phyloP scores from a whole-genome alignment of 2,329 filamentous ascomycete species.

The Colletotrichum chlorophyti region DNA sequence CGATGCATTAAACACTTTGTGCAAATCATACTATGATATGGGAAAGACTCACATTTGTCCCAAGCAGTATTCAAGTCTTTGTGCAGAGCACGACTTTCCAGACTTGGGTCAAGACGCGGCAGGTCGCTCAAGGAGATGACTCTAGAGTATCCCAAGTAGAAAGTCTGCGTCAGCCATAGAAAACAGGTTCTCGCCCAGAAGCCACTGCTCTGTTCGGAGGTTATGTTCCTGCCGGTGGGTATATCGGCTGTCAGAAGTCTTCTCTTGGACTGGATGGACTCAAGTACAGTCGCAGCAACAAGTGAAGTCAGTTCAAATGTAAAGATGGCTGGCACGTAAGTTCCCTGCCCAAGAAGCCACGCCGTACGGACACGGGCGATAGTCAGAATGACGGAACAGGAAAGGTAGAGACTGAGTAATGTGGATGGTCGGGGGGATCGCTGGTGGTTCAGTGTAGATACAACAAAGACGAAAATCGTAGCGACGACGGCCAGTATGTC shows the following conservation, averaged over 20 bases:
- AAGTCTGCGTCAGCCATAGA: conserved; percentile 8
- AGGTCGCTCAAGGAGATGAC: conserved; percentile 9
- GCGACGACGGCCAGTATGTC: conserved; percentile 30
- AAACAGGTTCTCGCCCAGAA: conserved; percentile 24
- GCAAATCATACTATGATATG: background rate
- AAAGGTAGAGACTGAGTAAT: conserved; percentile 33
- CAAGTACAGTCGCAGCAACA: background rate
- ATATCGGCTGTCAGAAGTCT: background rate
- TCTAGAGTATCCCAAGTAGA: conserved; percentile 1
- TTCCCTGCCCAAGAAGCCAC: background rate
- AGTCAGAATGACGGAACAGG: conserved; percentile 26
- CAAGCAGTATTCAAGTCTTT: conserved; percentile 4
- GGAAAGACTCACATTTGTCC: conserved; percentile 28
- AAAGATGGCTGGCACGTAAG: background rate
- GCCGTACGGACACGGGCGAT: conserved; percentile 22
- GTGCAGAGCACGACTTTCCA: conserved; percentile 1
- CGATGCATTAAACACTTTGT: background rate
- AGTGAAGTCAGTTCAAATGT: background rate
- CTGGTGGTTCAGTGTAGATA: conserved; percentile 32
- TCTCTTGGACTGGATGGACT: conserved; percentile 1
- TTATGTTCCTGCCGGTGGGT: background rate
- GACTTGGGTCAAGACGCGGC: background rate
- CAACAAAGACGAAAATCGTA: conserved; percentile 13
- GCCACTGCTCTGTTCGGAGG: conserved; percentile 10
- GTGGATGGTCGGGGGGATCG: conserved; percentile 34